Evolutionary conservation across 495 filamentous ascomycete genomes (phyloP).

Genomic region (Cercophora scortea): DNA sequence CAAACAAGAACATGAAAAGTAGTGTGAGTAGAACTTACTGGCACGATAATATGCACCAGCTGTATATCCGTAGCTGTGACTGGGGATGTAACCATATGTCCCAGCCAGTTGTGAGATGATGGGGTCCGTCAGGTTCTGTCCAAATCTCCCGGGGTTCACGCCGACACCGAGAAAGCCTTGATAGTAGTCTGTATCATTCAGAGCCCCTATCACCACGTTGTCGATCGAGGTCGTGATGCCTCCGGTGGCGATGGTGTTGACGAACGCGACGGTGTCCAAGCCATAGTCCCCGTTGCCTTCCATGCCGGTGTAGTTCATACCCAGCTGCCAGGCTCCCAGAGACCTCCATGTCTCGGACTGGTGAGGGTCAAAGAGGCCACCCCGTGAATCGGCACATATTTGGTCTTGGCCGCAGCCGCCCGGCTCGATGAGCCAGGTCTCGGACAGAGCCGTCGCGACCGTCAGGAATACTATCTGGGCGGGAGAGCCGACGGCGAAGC

Average conservation of each 20-base stretch:
- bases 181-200: slow-evolving; percentile 49
- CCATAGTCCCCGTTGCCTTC: slow-evolving; percentile 51
- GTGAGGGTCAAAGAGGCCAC: slow-evolving; percentile 42
- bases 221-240: slow-evolving; percentile 35
- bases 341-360: slow-evolving; percentile 50
- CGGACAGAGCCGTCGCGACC: slow-evolving; percentile 47
- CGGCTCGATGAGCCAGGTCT: slow-evolving; percentile 49
- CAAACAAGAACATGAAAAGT: neutral
- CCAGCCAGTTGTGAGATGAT: slow-evolving; percentile 39
- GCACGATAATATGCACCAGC: slow-evolving; percentile 57
- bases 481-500: slow-evolving; percentile 48
- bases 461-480: slow-evolving; percentile 50
- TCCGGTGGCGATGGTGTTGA: slow-evolving; percentile 24
- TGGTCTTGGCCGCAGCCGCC: slow-evolving; percentile 41
- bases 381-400: slow-evolving; percentile 38
- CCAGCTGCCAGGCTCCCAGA: slow-evolving; percentile 47
- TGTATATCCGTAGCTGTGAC: slow-evolving; percentile 59
- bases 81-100: slow-evolving; percentile 45
- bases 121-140: slow-evolving; percentile 23
- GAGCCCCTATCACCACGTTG: slow-evolving; percentile 42
- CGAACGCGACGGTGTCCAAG: slow-evolving; percentile 45
- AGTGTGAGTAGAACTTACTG: slow-evolving; percentile 8
- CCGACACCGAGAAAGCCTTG: slow-evolving; percentile 53
- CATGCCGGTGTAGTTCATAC: slow-evolving; percentile 44
- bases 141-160: slow-evolving; percentile 35